Evolutionary conservation across 2,329 filamentous ascomycete genomes (phyloP).

Genomic region (Sordariomycetes sp.): DNA sequence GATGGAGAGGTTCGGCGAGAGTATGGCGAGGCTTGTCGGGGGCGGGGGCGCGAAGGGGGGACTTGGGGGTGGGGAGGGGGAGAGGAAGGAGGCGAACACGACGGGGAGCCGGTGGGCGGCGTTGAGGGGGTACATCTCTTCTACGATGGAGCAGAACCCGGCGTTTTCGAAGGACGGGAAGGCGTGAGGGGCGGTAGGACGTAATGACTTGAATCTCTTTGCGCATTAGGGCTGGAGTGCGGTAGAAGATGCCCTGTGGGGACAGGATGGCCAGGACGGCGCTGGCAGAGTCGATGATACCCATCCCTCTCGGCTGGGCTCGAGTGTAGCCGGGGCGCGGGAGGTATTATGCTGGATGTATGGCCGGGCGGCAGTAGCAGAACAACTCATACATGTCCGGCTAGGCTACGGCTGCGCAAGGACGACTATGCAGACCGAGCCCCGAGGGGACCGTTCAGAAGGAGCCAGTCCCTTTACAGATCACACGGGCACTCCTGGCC

Average conservation of each 20-base stretch:
- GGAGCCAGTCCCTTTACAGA: not conserved
- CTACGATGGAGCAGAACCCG: constrained; percentile 80
- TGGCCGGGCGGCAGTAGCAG: too few species aligned
- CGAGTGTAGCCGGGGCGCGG: not conserved
- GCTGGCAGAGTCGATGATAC: not conserved
- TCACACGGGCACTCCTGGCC: not conserved
- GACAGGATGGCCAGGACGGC: too few species aligned
- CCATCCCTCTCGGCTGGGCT: not conserved
- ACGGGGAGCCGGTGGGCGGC: constrained; percentile 63
- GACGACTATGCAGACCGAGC: not conserved
- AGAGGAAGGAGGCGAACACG: constrained; percentile 12
- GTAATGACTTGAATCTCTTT: not conserved
- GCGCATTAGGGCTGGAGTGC: not conserved
- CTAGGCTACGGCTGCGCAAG: too few species aligned
- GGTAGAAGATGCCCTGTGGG: not conserved
- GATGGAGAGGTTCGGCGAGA: constrained; percentile 71
- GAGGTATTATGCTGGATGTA: too few species aligned
- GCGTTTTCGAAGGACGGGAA: constrained; percentile 39
- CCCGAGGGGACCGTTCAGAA: not conserved
- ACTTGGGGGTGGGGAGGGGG: constrained; percentile 5
- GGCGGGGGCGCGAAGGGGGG: constrained; percentile 8
- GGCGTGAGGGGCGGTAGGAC: not conserved
- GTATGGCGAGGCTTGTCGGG: constrained; percentile 59
- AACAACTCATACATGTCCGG: too few species aligned
- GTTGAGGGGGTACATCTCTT: constrained; percentile 68